phyloP scores from a whole-genome alignment of 2,329 filamentous ascomycete genomes.

The Coniochaeta prunicola region DNA sequence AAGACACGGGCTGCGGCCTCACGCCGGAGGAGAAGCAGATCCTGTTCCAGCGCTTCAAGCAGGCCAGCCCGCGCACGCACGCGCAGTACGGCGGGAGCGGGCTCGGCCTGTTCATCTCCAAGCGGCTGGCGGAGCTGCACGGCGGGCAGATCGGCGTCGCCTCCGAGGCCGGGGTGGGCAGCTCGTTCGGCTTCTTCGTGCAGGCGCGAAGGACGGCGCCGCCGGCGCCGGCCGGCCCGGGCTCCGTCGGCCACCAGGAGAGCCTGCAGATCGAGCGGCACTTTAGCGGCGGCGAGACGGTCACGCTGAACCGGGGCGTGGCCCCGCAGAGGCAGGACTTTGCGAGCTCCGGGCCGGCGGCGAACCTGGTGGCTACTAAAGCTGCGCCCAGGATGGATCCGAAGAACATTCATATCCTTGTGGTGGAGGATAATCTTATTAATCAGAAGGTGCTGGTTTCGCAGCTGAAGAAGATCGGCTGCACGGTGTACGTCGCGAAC shows the following conservation, averaged over 20 bases:
- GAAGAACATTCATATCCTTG: slow-evolving; percentile 47
- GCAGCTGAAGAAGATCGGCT: slow-evolving; percentile 51
- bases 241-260: neutral
- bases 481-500: slow-evolving; percentile 51
- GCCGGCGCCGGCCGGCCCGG: slow-evolving; percentile 2
- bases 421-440: slow-evolving; percentile 62
- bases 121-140: slow-evolving; percentile 56
- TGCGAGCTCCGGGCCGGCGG: slow-evolving; percentile 5
- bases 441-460: slow-evolving; percentile 63
- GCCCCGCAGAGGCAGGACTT: slow-evolving; percentile 3
- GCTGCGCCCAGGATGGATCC: slow-evolving; percentile 22
- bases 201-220: slow-evolving; percentile 38
- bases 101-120: slow-evolving; percentile 57
- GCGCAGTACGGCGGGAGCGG: slow-evolving; percentile 59
- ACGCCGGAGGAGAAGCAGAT: slow-evolving; percentile 55
- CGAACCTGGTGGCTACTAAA: slow-evolving; percentile 14
- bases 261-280: slow-evolving; percentile 11
- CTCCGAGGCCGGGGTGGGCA: slow-evolving; percentile 49
- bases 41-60: slow-evolving; percentile 61
- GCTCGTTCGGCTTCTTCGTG: slow-evolving; percentile 57
- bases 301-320: neutral
- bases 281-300: slow-evolving; percentile 8
- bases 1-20: slow-evolving; percentile 59
- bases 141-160: slow-evolving; percentile 59
- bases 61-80: slow-evolving; percentile 42